A percentile compares a stretch with the other conserved stretches of the same genome.
Evolutionary conservation across 108 stramenopile genomes (phyloP).

Genomic region (Skeletonema grethae): DNA sequence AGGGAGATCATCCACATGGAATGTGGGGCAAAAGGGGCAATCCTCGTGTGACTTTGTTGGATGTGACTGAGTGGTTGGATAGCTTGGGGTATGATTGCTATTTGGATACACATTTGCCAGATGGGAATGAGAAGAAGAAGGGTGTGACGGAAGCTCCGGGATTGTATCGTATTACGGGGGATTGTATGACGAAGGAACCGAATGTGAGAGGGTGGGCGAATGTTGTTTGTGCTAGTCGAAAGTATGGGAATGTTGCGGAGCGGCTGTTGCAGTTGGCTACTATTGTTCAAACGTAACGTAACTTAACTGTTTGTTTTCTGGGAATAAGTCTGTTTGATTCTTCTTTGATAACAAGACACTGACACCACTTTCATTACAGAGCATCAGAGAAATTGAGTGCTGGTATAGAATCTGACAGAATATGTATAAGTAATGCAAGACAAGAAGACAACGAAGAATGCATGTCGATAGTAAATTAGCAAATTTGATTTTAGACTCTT

Average conservation of each 20-base stretch:
- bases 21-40: slow-evolving; percentile 37
- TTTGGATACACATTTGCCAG: slow-evolving; percentile 26
- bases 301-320: no score
- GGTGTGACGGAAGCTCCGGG: slow-evolving; percentile 26
- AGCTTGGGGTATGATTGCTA: slow-evolving; percentile 36
- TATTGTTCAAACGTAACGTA: neutral
- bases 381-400: no score
- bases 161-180: slow-evolving; percentile 44
- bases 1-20: slow-evolving; percentile 32
- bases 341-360: no score
- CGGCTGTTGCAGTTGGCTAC: slow-evolving; percentile 8
- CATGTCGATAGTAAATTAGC: no score
- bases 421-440: no score
- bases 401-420: no score
- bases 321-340: no score
- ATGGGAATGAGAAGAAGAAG: slow-evolving; percentile 11
- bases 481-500: no score
- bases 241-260: slow-evolving; percentile 27
- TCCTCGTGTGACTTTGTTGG: slow-evolving; percentile 21
- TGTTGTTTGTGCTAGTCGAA: slow-evolving; percentile 45
- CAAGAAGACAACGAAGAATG: no score
- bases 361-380: no score
- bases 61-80: slow-evolving; percentile 27
- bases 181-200: slow-evolving; percentile 33
- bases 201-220: slow-evolving; percentile 47